phyloP scores from a whole-genome alignment of 169 alveolate genomes.

The Cryptosporidium andersoni region DNA sequence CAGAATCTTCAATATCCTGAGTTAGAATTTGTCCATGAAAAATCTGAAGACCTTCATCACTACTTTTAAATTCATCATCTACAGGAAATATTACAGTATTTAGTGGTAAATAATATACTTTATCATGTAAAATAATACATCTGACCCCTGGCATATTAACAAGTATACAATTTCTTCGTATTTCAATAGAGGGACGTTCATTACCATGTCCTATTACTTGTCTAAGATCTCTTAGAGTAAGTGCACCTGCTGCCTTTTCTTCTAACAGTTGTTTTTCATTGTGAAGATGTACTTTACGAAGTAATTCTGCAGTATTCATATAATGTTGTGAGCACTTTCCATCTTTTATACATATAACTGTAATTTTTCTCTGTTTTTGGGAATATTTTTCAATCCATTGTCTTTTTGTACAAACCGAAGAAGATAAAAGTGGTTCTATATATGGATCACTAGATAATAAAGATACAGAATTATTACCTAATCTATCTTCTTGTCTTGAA shows the following conservation, averaged over 20 bases:
- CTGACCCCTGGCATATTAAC: slow-evolving; percentile 71
- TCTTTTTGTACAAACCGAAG: not conserved
- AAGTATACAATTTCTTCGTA: slow-evolving; percentile 61
- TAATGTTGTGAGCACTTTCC: slow-evolving; percentile 37
- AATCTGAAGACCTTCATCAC: slow-evolving; percentile 2
- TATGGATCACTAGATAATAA: no score
- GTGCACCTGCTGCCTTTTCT: slow-evolving; percentile 66
- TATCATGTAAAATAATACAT: slow-evolving; percentile 68
- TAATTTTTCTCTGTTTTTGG: slow-evolving; percentile 60
- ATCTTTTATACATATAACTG: slow-evolving; percentile 63
- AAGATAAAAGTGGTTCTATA: no score
- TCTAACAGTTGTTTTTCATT: slow-evolving; percentile 47
- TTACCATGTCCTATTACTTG: slow-evolving; percentile 67
- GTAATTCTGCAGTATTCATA: slow-evolving; percentile 63
- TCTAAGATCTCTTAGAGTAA: slow-evolving; percentile 58
- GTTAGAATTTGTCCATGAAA: no score
- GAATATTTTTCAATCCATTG: slow-evolving; percentile 60
- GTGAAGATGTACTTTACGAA: slow-evolving; percentile 62
- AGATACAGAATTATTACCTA: no score
- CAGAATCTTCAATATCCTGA: no score
- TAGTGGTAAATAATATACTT: slow-evolving; percentile 39
- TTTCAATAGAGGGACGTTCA: slow-evolving; percentile 70
- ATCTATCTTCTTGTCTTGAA: no score
- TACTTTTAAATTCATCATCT: not conserved
- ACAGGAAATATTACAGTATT: slow-evolving; percentile 28